Conservation (phyloP, 2,329 filamentous ascomycete genomes). For the Colletotrichum abscissum region DNA sequence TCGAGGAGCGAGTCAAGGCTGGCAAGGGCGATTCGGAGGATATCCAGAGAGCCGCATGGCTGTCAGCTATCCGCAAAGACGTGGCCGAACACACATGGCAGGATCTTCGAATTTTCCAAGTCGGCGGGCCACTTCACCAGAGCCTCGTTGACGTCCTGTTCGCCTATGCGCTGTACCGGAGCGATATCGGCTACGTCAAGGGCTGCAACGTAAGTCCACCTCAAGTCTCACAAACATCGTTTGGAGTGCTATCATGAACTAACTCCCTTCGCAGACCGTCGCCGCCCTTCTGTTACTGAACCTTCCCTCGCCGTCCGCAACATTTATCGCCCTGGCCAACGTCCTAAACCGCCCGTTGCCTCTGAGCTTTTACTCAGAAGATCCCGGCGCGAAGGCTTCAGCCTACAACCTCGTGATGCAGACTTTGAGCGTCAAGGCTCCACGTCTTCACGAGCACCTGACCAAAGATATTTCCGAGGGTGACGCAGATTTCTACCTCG, state of each 20-base stretch:
- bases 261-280: constrained; percentile 64
- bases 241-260: constrained; percentile 31
- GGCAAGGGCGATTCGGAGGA: constrained; percentile 66
- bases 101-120: constrained; percentile 79
- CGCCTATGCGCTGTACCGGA: constrained; percentile 85
- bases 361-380: constrained; percentile 79
- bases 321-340: constrained; percentile 81
- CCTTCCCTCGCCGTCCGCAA: constrained; percentile 69
- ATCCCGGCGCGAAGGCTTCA: constrained; percentile 74
- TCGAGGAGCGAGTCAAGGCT: constrained; percentile 66
- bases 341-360: constrained; percentile 80
- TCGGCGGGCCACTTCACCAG: constrained; percentile 73
- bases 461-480: constrained; percentile 58
- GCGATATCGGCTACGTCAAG: constrained; percentile 81
- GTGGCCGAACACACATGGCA: constrained; percentile 73
- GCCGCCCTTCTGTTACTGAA: constrained; percentile 81
- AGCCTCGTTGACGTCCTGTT: constrained; percentile 78
- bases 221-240: neutral
- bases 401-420: constrained; percentile 77
- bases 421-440: constrained; percentile 73
- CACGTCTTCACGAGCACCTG: constrained; percentile 73
- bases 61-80: constrained; percentile 72
- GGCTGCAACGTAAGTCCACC: constrained; percentile 76
- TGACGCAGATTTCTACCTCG: constrained; percentile 65
- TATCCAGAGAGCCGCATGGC: constrained; percentile 67